Evolutionary conservation across 75 land plant genomes (phyloP).

Genomic region (Picea sitchensis): DNA sequence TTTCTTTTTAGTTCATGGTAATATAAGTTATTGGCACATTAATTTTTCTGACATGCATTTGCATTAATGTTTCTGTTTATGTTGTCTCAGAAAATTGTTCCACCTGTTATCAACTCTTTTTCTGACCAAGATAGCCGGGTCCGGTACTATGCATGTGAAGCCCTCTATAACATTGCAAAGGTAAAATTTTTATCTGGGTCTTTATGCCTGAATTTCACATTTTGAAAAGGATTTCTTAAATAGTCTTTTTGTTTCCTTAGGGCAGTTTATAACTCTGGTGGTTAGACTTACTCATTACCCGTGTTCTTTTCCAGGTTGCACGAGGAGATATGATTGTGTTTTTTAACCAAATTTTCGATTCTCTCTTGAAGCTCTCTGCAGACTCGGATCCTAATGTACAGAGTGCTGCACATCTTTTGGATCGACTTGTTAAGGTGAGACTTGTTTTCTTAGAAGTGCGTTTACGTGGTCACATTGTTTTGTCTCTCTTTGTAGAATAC

Average conservation of each 20-base stretch:
- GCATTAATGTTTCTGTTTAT: background rate
- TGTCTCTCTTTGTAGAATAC: background rate
- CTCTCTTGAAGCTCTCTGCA: constrained; percentile 54
- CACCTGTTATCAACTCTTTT: constrained; percentile 48
- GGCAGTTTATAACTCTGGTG: background rate
- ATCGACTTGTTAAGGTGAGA: constrained; percentile 35
- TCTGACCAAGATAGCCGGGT: constrained; percentile 48
- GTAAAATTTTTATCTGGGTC: constrained; percentile 6
- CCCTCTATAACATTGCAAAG: constrained; percentile 55
- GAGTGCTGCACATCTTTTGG: constrained; percentile 52
- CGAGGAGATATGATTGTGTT: constrained; percentile 43
- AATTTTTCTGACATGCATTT: too few species aligned
- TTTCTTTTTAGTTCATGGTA: too few species aligned
- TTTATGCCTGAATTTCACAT: background rate
- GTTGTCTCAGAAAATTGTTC: constrained; percentile 33
- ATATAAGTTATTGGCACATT: too few species aligned
- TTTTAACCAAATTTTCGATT: constrained; percentile 49
- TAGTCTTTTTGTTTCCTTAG: background rate
- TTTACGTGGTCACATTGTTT: too few species aligned
- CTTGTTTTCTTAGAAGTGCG: background rate
- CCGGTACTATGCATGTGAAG: constrained; percentile 50
- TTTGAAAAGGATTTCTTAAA: background rate
- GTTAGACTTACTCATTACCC: background rate
- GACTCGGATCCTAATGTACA: constrained; percentile 45
- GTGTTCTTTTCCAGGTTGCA: constrained; percentile 24